Percentiles rank a stretch among this genome's conserved stretches.
These are phyloP conservation scores for Dillenia turbinata DNA, from an alignment of 164 flowering plant species.

Conservation along the genomic window DNA sequence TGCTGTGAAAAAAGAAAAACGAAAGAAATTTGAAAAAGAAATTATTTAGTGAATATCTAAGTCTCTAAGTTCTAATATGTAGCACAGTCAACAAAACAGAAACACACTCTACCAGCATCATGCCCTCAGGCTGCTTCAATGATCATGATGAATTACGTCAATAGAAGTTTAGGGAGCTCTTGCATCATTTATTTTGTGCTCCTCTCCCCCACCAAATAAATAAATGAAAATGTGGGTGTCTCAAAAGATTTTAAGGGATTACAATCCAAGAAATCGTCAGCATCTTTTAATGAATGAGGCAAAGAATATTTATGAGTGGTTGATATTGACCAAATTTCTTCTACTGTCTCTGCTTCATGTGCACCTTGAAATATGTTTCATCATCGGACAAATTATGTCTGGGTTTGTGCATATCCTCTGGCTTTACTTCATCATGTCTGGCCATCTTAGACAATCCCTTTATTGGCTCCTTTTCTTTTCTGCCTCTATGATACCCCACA, in stretches of 20 bases:
- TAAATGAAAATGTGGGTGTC: too few species aligned
- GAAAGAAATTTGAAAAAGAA: too few species aligned
- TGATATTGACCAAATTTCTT: background rate
- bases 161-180: too few species aligned
- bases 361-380: slow-evolving; percentile 5
- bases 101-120: background rate
- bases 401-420: slow-evolving; percentile 8
- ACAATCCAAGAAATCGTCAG: too few species aligned
- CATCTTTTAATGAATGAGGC: too few species aligned
- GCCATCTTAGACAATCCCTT: slow-evolving; percentile 6
- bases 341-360: slow-evolving; percentile 9
- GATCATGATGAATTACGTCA: too few species aligned
- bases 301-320: too few species aligned
- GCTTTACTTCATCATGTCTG: slow-evolving; percentile 10
- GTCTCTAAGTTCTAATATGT: background rate
- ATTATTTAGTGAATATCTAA: too few species aligned
- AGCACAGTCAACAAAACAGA: slow-evolving; percentile 8
- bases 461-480: slow-evolving; percentile 20
- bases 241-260: too few species aligned
- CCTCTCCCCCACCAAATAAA: too few species aligned
- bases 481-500: slow-evolving; percentile 23
- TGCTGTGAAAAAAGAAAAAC: background rate
- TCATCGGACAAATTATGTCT: slow-evolving; percentile 7
- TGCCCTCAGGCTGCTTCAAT: too few species aligned
- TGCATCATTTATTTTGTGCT: too few species aligned